Evolutionary conservation across 176 grass and related monocot species (phyloP).

Genomic region (Zizania latifolia): DNA sequence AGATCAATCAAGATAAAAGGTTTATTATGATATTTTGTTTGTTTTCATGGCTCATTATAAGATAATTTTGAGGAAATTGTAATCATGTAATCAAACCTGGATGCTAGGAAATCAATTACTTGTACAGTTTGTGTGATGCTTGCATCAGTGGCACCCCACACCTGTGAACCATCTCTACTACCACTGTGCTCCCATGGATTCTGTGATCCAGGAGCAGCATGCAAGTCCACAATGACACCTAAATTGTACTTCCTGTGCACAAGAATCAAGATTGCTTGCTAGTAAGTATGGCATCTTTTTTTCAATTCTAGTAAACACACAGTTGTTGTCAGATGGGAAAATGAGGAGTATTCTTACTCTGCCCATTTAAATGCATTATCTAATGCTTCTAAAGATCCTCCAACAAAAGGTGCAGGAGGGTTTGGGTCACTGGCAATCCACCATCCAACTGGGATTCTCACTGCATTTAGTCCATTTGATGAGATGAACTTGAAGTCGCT

Average conservation of each 20-base stretch:
- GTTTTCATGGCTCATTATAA: neutral
- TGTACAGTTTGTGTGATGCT: constrained; percentile 34
- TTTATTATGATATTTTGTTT: neutral
- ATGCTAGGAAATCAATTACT: constrained; percentile 44
- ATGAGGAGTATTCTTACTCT: constrained; percentile 24
- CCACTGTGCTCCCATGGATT: constrained; percentile 46
- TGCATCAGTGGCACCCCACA: constrained; percentile 27
- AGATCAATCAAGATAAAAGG: neutral
- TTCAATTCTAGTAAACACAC: neutral
- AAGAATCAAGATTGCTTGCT: neutral
- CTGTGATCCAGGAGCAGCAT: constrained; percentile 43
- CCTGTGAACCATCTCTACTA: constrained; percentile 31
- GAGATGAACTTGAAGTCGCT: constrained; percentile 45
- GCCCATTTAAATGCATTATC: constrained; percentile 57
- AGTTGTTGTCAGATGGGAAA: neutral
- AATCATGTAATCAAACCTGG: neutral
- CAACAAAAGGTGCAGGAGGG: constrained; percentile 48
- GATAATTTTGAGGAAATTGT: neutral
- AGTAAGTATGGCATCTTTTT: neutral
- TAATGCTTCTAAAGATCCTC: constrained; percentile 38
- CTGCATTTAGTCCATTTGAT: constrained; percentile 17
- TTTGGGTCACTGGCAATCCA: constrained; percentile 52
- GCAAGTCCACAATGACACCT: constrained; percentile 45
- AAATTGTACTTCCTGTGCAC: constrained; percentile 37
- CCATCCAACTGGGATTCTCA: constrained; percentile 57